A percentile compares a stretch with the other conserved stretches of the same genome.
These are phyloP conservation scores for Cladosporium halotolerans DNA, from an alignment of 2,329 filamentous ascomycete genomes.

Conservation along the genomic window DNA sequence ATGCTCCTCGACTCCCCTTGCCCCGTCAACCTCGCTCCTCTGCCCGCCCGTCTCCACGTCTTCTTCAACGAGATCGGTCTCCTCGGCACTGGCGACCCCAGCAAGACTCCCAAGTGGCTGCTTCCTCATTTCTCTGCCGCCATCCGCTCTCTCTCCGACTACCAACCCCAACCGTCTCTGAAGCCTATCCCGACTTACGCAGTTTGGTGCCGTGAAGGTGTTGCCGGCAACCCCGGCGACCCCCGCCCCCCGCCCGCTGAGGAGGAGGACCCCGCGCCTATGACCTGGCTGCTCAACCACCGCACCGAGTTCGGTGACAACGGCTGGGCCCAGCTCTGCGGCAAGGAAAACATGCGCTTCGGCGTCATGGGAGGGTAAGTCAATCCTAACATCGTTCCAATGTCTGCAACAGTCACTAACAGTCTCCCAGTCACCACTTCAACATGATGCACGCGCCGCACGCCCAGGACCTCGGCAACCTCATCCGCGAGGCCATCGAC, in stretches of 20 bases:
- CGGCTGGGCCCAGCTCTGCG: slow-evolving; percentile 62
- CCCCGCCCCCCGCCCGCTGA: slow-evolving; percentile 59
- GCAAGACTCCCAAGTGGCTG: slow-evolving; percentile 64
- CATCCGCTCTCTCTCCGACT: slow-evolving; percentile 62
- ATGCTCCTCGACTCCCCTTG: slow-evolving; percentile 50
- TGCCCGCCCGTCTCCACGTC: slow-evolving; percentile 54
- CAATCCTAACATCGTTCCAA: neutral
- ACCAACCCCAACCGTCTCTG: slow-evolving; percentile 59
- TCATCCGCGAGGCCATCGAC: slow-evolving; percentile 39
- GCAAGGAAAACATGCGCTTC: slow-evolving; percentile 55
- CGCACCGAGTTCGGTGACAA: slow-evolving; percentile 65
- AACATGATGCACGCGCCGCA: slow-evolving; percentile 65
- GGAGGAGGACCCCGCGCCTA: slow-evolving; percentile 47
- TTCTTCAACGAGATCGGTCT: slow-evolving; percentile 70
- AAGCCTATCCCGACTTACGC: slow-evolving; percentile 56
- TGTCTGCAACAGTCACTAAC: neutral
- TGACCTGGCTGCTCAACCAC: slow-evolving; percentile 66
- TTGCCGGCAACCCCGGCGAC: slow-evolving; percentile 57
- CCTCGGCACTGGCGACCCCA: slow-evolving; percentile 55
- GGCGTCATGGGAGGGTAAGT: slow-evolving; percentile 56
- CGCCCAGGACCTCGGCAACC: slow-evolving; percentile 32
- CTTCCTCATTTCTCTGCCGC: slow-evolving; percentile 66
- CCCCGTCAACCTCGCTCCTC: slow-evolving; percentile 46
- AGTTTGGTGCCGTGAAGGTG: slow-evolving; percentile 69
- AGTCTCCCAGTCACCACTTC: slow-evolving; percentile 51